These are phyloP conservation scores for Fusarium sp. DNA, from an alignment of 2,329 filamentous ascomycete species.

Conservation along the genomic window DNA sequence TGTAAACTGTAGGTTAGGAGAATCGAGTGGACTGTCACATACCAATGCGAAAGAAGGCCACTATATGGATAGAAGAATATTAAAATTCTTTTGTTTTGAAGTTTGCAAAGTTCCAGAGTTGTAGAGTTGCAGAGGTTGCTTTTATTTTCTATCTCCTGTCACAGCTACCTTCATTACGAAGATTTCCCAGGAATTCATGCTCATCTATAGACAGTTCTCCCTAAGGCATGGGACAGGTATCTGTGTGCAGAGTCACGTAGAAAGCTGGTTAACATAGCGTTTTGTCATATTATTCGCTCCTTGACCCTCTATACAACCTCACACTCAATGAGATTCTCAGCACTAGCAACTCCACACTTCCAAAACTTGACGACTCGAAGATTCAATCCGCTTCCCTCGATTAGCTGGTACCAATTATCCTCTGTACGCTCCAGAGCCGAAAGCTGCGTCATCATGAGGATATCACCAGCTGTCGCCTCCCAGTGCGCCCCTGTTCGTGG, in stretches of 20 bases:
- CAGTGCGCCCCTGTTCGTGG: not conserved
- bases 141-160: too few relatives aligned
- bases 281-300: not conserved
- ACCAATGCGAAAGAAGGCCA: too few relatives aligned
- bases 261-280: not conserved
- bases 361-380: not conserved
- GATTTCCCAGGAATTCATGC: too few relatives aligned
- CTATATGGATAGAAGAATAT: too few relatives aligned
- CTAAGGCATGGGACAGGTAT: not conserved
- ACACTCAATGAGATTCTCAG: not conserved
- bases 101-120: too few relatives aligned
- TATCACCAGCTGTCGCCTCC: not conserved
- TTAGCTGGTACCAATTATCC: not conserved
- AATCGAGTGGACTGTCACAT: too few relatives aligned
- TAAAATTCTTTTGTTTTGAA: too few relatives aligned
- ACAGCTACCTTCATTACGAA: too few relatives aligned
- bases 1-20: too few relatives aligned
- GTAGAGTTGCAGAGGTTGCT: too few relatives aligned
- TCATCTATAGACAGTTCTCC: too few relatives aligned
- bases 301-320: not conserved
- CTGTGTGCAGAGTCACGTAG: rapidly evolving
- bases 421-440: not conserved
- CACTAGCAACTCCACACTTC: not conserved
- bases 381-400: not conserved
- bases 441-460: not conserved